phyloP scores from a whole-genome alignment of 176 grass and related monocot species.

The Chrysopogon serrulatus region DNA sequence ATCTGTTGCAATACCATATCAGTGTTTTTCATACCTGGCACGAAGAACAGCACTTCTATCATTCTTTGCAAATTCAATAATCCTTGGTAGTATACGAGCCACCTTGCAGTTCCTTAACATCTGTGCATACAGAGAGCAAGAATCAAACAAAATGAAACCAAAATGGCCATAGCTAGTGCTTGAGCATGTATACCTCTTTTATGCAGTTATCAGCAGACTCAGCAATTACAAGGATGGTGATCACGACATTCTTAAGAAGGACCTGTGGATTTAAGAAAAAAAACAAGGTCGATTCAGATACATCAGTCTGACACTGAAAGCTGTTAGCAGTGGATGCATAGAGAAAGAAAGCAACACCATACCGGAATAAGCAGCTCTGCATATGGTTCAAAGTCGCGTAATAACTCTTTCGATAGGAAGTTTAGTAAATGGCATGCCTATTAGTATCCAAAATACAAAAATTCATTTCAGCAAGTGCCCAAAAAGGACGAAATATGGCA shows the following conservation, averaged over 20 bases:
- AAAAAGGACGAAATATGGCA: not conserved
- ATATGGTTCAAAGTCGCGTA: conserved; percentile 72
- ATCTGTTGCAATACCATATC: not conserved
- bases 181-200: conserved; percentile 62
- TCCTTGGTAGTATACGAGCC: conserved; percentile 72
- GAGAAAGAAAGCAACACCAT: conserved; percentile 11
- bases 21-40: conserved; percentile 37
- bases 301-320: not conserved
- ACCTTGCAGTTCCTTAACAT: conserved; percentile 93
- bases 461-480: not conserved
- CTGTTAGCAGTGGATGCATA: not conserved
- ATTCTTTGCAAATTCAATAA: conserved; percentile 81
- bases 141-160: conserved; percentile 18
- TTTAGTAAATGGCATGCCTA: conserved; percentile 82
- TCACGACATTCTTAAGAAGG: conserved; percentile 87
- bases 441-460: conserved; percentile 7
- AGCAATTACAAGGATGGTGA: conserved; percentile 86
- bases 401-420: conserved; percentile 73
- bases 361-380: conserved; percentile 90
- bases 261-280: conserved; percentile 36
- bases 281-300: not conserved
- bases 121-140: conserved; percentile 25
- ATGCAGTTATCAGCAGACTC: conserved; percentile 87
- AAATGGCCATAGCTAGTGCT: conserved; percentile 13
- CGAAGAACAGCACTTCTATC: conserved; percentile 78